Base-by-base conservation (phyloP, 2,329 filamentous ascomycete genomes). In the Botrytis paeoniae region DNA sequence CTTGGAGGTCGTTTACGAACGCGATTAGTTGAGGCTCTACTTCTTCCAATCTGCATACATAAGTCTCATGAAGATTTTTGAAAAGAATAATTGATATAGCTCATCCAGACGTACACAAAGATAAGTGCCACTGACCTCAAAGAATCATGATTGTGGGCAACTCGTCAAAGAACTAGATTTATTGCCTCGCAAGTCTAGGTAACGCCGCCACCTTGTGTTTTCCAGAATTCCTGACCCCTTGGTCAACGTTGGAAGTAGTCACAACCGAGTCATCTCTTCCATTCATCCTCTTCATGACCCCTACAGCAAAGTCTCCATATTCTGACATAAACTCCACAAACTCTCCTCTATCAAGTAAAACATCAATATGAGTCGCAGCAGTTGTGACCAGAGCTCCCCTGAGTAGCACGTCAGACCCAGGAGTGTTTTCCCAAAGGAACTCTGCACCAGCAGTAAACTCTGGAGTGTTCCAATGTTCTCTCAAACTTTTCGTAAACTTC, bases 361-460 rank as follows among this genome's bases (percentile, higher is more conserved):
- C 66, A 37, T 70, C 35, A 0, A 71, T 37, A 48, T 76, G 54
- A 22, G 48, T 35, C 18, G 60, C 61, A 45, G 74, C 71, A 63
- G 60, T 48, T 10, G 71, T 48, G 16, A 75, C 57, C 14, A 74
- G 72, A 16, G 73, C 48, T 57, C 76, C 51, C n/a, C 71, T 75
- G 10, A 78, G 68, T 5, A 64, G 0, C 9, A 25, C 16, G 54
- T 77, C 73, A 20, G 22, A 57, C 16, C 75, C 73, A 16, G 59
- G n/a, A 22, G 72, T 74, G 4, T 75, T 66, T 3, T 76, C 39
- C 54, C 73, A 77, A 1, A 77, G 37, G 1, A 75, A 45, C 45
- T 64, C 54, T 14, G 75, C 41, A 41, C 57, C 72, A n/a, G 41
- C 43, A 22, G 41, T 35, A 54, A 77, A 76, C 8, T 72, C 39